These are phyloP conservation scores for Carallia pectinifolia DNA, from an alignment of 345 rosid species.

Conservation along the genomic window DNA sequence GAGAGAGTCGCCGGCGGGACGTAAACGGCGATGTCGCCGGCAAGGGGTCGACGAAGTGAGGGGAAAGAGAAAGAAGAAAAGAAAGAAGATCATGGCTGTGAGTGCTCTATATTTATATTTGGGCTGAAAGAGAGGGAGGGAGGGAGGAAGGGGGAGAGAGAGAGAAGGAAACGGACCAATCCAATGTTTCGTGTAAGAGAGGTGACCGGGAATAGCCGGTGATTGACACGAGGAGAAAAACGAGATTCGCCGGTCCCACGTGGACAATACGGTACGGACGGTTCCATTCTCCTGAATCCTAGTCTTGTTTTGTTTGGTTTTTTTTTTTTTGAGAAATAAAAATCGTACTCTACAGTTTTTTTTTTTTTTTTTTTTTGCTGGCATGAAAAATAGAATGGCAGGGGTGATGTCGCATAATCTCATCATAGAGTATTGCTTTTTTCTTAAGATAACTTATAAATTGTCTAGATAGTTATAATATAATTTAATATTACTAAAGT, in stretches of 20 bases:
- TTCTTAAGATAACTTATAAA: too few relatives aligned
- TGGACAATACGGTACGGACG: conserved; percentile 25
- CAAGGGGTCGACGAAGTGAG: conserved; percentile 19
- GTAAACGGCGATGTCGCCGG: conserved; percentile 38
- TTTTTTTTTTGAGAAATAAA: too few relatives aligned
- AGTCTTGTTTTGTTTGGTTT: too few relatives aligned
- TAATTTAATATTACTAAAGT: too few relatives aligned
- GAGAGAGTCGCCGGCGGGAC: conserved; percentile 14
- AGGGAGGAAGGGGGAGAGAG: not conserved
- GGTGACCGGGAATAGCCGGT: conserved; percentile 35
- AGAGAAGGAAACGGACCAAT: not conserved
- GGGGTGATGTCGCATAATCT: too few relatives aligned
- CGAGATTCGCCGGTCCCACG: conserved; percentile 12
- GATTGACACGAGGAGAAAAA: conserved; percentile 9
- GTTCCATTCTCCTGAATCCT: not conserved
- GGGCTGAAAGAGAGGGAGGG: not conserved
- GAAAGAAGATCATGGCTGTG: not conserved
- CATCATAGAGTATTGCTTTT: too few relatives aligned
- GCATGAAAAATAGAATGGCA: too few relatives aligned
- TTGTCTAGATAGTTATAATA: too few relatives aligned
- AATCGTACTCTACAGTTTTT: too few relatives aligned
- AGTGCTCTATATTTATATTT: conserved; percentile 50
- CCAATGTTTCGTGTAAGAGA: conserved; percentile 16
- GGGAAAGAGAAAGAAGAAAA: conserved; percentile 1
- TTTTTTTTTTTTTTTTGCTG: too few relatives aligned